These are phyloP conservation scores for Neobulgaria alba DNA, from an alignment of 2,329 filamentous ascomycete species.

Conservation along the genomic window DNA sequence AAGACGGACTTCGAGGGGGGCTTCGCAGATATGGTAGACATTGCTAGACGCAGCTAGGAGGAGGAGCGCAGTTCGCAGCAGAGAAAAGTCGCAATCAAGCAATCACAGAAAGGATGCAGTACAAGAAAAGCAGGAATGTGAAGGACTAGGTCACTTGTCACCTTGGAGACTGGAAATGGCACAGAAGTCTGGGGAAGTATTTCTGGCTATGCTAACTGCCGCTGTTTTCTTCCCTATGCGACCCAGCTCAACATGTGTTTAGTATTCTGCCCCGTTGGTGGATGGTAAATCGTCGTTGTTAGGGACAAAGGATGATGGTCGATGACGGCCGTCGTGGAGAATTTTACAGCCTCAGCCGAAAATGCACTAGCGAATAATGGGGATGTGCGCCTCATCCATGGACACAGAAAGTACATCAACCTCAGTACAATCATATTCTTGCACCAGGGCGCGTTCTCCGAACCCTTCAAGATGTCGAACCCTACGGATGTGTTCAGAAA, in stretches of 20 bases:
- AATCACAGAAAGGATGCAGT: conserved; percentile 6
- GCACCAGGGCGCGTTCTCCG: conserved; percentile 1
- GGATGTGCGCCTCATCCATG: conserved; percentile 3
- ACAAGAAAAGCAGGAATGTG: conserved; percentile 14
- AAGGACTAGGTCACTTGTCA: conserved; percentile 25
- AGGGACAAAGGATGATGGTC: neutral
- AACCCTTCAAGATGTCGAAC: conserved; percentile 22
- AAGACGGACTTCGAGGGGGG: conserved; percentile 73
- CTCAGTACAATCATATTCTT: no score
- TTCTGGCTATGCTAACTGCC: conserved; percentile 29
- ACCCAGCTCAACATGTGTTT: conserved; percentile 6
- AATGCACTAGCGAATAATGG: conserved; percentile 19
- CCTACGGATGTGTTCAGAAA: conserved; percentile 59
- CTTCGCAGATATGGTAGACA: conserved; percentile 50
- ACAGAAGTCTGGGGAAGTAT: conserved; percentile 29
- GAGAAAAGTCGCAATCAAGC: conserved; percentile 7
- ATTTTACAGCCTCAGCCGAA: conserved; percentile 8
- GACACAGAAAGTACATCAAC: no score
- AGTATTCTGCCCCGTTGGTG: neutral
- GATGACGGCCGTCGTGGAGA: conserved; percentile 11
- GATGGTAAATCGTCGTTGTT: conserved; percentile 3
- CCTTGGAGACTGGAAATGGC: conserved; percentile 24
- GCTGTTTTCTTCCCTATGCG: conserved; percentile 7
- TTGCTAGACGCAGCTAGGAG: neutral
- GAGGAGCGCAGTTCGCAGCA: conserved; percentile 7